Base-by-base conservation (phyloP, 768 basidiomycete species). In the Nidularia pulvinata region DNA sequence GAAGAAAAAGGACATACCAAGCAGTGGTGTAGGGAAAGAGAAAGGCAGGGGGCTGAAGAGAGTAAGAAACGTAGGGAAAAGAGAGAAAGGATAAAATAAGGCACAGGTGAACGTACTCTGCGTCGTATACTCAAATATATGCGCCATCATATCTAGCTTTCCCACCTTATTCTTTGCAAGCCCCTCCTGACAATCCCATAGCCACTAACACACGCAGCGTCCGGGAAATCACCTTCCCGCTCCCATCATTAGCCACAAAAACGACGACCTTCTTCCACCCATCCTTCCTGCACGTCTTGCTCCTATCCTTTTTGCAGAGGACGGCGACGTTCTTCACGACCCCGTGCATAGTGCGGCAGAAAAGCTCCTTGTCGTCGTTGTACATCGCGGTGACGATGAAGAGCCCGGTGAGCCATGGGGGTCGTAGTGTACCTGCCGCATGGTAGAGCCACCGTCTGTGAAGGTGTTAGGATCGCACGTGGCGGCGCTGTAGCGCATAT, bases 321-420 rank as follows among this genome's bases (percentile, higher is more conserved):
- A 34, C 32, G 36, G 22, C 46, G 44, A 30, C 53, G 54, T 16
- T 39, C 33, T 11, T 4, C 22, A 77, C 87, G 62, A 63, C 88
- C 86, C 89, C 83, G 60, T 93, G 92, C 89, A 94, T 92, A 9
- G 91, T 94, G 64, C 78, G 82, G 64, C 76, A 75, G 66, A 92
- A 93, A 30, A 91, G 74, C 7, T 86, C 74, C 64, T 92, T 89
- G 63, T 92, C 91, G 73, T 97, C 94, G 66, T 95, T 95, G 68
- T 92, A 92, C 93, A 96, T 95, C 44, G 94, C 96, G 85, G 96
- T 91, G 42, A 95, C 93, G 60, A 97, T 92, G 72, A 96, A 95
- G 11, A 97, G 79, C 70, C 96, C 95, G 7, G 94, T 96, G 50
- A 86, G 79, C 19, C 19, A 19, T 19, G 19, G 19, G 19, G 19